A percentile compares a stretch with the other conserved stretches of the same genome.
These are phyloP conservation scores for Beverwykella pulmonaria DNA, from an alignment of 495 filamentous ascomycete species.

Conservation along the genomic window DNA sequence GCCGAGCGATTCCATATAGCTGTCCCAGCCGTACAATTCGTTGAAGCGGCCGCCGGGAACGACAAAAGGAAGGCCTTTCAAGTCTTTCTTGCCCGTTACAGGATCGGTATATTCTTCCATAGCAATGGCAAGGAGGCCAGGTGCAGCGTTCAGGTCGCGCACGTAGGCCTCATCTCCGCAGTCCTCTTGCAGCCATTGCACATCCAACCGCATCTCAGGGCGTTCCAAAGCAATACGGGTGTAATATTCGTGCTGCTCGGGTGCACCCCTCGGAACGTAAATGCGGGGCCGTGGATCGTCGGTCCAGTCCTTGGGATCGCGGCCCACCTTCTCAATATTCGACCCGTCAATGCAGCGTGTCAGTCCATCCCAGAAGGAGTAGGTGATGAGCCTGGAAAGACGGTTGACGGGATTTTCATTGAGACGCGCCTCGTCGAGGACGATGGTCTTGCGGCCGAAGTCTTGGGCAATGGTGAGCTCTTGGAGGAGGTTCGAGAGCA, in stretches of 20 bases:
- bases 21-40: slow-evolving; percentile 96
- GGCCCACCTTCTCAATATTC: slow-evolving; percentile 81
- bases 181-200: slow-evolving; percentile 69
- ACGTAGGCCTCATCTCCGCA: slow-evolving; percentile 76
- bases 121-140: slow-evolving; percentile 83
- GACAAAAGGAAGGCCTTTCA: slow-evolving; percentile 87
- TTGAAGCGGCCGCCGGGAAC: slow-evolving; percentile 97
- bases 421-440: slow-evolving; percentile 83
- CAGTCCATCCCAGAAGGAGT: slow-evolving; percentile 86
- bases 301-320: slow-evolving; percentile 91
- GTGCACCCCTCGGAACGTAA: slow-evolving; percentile 82
- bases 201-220: slow-evolving; percentile 84
- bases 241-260: slow-evolving; percentile 89
- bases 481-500: slow-evolving; percentile 92
- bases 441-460: slow-evolving; percentile 77
- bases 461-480: slow-evolving; percentile 88
- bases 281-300: slow-evolving; percentile 84
- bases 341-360: slow-evolving; percentile 86
- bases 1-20: slow-evolving; percentile 92
- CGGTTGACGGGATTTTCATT: slow-evolving; percentile 92
- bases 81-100: slow-evolving; percentile 63
- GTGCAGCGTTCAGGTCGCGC: slow-evolving; percentile 74
- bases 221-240: slow-evolving; percentile 68
- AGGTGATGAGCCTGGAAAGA: slow-evolving; percentile 79
- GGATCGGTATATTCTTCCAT: slow-evolving; percentile 75